Evolutionary conservation across 2,329 filamentous ascomycete species (phyloP), one percentile per base, ranked within the genome.

Genomic region (Domatiomyces catenatus): DNA sequence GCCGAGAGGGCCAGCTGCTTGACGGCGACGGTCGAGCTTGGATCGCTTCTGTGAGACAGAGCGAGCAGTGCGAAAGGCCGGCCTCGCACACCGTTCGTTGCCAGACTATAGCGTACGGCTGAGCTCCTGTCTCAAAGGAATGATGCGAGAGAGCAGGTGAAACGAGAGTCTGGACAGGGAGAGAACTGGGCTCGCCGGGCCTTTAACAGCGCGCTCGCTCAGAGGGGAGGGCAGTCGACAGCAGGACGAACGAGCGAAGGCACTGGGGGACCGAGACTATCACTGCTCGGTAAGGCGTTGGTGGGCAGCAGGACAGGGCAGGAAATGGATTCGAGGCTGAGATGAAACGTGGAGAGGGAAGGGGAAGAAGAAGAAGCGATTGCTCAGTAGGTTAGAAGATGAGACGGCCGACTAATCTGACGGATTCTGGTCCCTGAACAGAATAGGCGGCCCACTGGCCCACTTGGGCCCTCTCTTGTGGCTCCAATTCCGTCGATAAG

Each of bases 121-220:
- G 52, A 55, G 56, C 53, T 58, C 53, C 51, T 54, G 56, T 56
- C 52, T 58, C 53, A 52, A 56, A 51, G 52, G 44, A 47, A 46
- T 51, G 49, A 58, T 54, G 54, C 57, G 56, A 55, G 55, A 39
- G 12, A 20, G 49, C 48, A 53, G 56, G 48, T 58, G 58, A 60
- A 60, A 60, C 58, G 58, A 60, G 57, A 55, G 58, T 59, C 56
- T 56, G 54, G 55, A 56, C 53, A 52, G 54, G 56, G 56, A 56
- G 58, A 57, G 47, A 56, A 51, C 58, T 59, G 58, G 58, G 53
- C 56, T 58, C 58, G 56, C 54, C 28, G 8, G 17, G 45, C 17
- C 45, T 26, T 45, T 39, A 39, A 39, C 32, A 39, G 32, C 32
- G 12, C 10, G 32, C 32, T 39, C 10, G 32, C 32, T 39, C 32